Evolutionary conservation across 257 asterid genomes (phyloP), one percentile per base, ranked within the genome.

Genomic region (Asclepias syriaca): DNA sequence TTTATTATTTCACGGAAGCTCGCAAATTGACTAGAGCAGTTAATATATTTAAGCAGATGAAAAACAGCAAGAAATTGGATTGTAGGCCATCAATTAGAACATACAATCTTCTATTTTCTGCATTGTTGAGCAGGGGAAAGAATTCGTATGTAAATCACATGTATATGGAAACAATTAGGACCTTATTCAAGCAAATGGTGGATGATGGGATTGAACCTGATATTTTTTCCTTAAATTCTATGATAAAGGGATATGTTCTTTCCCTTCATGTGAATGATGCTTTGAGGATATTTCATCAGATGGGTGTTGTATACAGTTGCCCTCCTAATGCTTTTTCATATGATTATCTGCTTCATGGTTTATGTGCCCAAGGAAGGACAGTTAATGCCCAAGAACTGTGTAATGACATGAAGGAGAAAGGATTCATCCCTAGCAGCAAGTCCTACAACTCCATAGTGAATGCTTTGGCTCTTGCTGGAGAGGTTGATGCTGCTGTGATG

Each of bases 231-330:
- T 81, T 93, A 88, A 93, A 93, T 81, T 85, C 84, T 63, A 83
- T 93, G 97, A 93, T 93, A 74, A 93, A 93, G 75, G 98, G 98
- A 8, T 93, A 93, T 69, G 98, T 93, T 77, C 84, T 93, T 57
- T 91, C 97, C 1, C 88, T 91, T 77, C 97, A 93, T 78, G 89
- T 93, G 9, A 91, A 93, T 74, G 98, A 93, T 75, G 98, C 97
- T 18, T 92, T 93, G 10, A 85, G 97, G 78, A 78, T 93, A 78
- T 93, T 89, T 77, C 97, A 93, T 84, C 97, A 93, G 83, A 84
- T 91, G 90, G 97, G 83, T 1, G 86, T 71, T 77, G 92, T 81
- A 53, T 93, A 91, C 72, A 72, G 75, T 57, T 93, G 97, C 75
- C 72, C 73, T 57, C 98, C 98, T 6, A 89, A 91, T 68, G 77